phyloP scores from a whole-genome alignment of 1,139 yeast species.

The Meyerozyma elateridarum region DNA sequence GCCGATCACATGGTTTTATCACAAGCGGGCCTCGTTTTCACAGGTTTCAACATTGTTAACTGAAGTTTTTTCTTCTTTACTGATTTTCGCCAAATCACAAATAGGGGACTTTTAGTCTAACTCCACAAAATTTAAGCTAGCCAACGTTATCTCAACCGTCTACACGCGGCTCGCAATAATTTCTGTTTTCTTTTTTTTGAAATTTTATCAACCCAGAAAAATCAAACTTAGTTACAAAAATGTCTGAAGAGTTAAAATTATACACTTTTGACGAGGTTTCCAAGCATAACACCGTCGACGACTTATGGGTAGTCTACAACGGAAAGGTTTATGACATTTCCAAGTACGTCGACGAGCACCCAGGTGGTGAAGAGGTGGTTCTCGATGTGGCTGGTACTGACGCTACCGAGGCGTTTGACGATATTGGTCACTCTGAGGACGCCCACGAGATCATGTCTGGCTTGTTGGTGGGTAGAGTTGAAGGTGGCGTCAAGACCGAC shows the following conservation, averaged over 20 bases:
- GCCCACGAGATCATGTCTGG: slow-evolving; percentile 74
- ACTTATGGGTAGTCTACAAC: slow-evolving; percentile 85
- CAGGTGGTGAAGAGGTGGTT: slow-evolving; percentile 98
- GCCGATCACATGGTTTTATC: slow-evolving; percentile 3
- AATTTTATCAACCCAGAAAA: too few relatives aligned
- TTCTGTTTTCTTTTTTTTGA: too few relatives aligned
- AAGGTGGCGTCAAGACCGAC: slow-evolving; percentile 39
- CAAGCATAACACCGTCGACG: slow-evolving; percentile 71
- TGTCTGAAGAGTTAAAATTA: slow-evolving; percentile 22
- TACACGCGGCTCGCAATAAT: too few relatives aligned
- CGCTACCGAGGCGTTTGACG: slow-evolving; percentile 92
- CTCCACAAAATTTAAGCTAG: too few relatives aligned
- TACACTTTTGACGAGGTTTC: slow-evolving; percentile 61
- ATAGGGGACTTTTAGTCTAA: too few relatives aligned
- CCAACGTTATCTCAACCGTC: too few relatives aligned
- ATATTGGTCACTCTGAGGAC: slow-evolving; percentile 96
- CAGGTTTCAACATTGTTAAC: too few relatives aligned
- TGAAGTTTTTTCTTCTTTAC: too few relatives aligned
- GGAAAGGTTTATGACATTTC: slow-evolving; percentile 89
- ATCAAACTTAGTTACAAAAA: too few relatives aligned
- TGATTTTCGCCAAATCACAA: too few relatives aligned
- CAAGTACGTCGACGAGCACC: slow-evolving; percentile 88
- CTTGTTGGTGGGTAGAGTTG: slow-evolving; percentile 61
- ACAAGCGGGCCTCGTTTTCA: too few relatives aligned
- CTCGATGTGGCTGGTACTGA: slow-evolving; percentile 89